Evolutionary conservation across 805 yeast genomes (phyloP), one percentile per base, ranked within the genome.

Genomic region (Saccharomycopsis olivae): DNA sequence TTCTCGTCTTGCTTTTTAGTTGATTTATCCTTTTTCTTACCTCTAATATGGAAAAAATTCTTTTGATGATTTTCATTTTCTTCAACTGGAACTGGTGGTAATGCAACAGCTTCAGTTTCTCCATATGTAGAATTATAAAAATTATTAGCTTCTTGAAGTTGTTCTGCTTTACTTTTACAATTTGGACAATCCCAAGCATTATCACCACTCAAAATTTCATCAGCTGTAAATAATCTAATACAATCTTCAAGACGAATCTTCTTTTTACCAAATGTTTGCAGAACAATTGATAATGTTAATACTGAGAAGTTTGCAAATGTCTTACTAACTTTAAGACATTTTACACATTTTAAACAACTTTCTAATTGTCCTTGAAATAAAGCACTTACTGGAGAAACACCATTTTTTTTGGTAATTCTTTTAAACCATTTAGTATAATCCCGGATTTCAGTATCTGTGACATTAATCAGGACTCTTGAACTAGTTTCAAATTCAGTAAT

Each of bases 151-250:
- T 35, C 41, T n/a, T 42, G 33, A 23, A 49, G 44, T 5, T 47
- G 23, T 17, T 47, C 42, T 30, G 48, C 43, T 40, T 41, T 33
- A 44, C 68, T 59, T 38, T 56, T 58, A 60, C 94, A 82, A 40
- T 74, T 71, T 5, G 92, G 88, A 61, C 94, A 82, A 47, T 78
- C 72, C 94, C 94, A 82, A 1, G 92, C 84, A 58, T 82, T 81
- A 5, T 78, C 88, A 19, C 85, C 80, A 5, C 67, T 65, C 38
- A 82, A 57, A 3, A 75, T 64, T 54, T 82, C 94, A 43, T 75
- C 77, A 39, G 67, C 63, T 0, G 82, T 72, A 52, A 73, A 80
- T 52, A 75, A 64, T 24, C 64, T 59, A 32, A 82, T 69, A 49
- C 87, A 74, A 41, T 80, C 85, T 34, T 78, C 73, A 40, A 82